These are phyloP conservation scores for Leptomonas pyrrhocoris DNA, from an alignment of 208 protist genomes.

Conservation along the genomic window DNA sequence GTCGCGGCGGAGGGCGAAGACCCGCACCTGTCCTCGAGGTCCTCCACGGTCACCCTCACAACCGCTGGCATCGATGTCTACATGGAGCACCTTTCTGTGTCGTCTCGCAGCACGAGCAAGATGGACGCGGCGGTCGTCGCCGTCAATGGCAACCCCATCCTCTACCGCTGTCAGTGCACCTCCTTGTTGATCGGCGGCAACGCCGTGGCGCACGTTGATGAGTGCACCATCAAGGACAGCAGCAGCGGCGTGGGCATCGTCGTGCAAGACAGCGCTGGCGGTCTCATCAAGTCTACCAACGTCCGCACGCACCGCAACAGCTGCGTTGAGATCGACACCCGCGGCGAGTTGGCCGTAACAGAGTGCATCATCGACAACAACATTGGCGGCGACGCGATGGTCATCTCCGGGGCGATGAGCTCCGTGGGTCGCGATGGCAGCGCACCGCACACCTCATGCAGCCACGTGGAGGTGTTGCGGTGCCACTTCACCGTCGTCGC, in stretches of 20 bases:
- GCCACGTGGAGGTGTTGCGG: constrained; percentile 55
- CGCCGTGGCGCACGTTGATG: constrained; percentile 43
- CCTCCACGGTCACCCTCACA: constrained; percentile 71
- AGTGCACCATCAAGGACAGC: constrained; percentile 77
- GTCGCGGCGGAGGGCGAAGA: constrained; percentile 88
- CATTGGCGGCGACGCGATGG: constrained; percentile 58
- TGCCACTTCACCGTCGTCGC: constrained; percentile 68
- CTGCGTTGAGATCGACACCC: constrained; percentile 78
- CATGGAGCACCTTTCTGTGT: constrained; percentile 66
- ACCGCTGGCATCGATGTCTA: constrained; percentile 61
- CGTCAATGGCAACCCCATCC: constrained; percentile 55
- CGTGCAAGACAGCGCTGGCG: constrained; percentile 64
- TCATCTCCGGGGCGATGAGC: constrained; percentile 49
- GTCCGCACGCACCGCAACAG: constrained; percentile 61
- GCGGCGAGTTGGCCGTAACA: constrained; percentile 58
- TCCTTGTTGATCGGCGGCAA: constrained; percentile 72
- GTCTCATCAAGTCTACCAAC: constrained; percentile 49
- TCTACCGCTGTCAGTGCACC: constrained; percentile 69
- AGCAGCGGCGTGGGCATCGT: constrained; percentile 69
- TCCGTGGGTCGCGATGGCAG: constrained; percentile 26
- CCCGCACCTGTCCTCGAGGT: constrained; percentile 63
- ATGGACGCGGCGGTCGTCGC: constrained; percentile 63
- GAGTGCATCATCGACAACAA: constrained; percentile 71
- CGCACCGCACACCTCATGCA: constrained; percentile 34
- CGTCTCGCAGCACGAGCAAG: constrained; percentile 61